A percentile compares a stretch with the other conserved stretches of the same genome.
These are phyloP conservation scores for Ganoderma leucocontextum DNA, from an alignment of 1,284 basidiomycete species.

Conservation along the genomic window DNA sequence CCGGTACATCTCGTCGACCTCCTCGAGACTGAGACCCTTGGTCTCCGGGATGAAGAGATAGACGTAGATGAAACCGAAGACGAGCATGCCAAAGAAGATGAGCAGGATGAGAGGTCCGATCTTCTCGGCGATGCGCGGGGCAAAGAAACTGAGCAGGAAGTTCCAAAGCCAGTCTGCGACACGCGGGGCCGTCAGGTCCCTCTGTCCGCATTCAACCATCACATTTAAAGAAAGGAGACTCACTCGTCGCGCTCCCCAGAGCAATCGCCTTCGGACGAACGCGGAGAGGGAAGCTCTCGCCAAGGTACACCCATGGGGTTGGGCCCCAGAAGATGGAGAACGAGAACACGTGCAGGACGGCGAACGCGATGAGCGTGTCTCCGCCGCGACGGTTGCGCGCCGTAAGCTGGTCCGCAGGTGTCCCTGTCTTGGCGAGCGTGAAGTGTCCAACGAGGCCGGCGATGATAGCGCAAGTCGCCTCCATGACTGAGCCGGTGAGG, in stretches of 20 bases:
- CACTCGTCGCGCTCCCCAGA: slow-evolving; percentile 67
- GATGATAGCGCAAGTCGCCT: slow-evolving; percentile 71
- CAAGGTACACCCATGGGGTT: slow-evolving; percentile 64
- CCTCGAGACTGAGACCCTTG: slow-evolving; percentile 77
- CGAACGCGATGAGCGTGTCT: slow-evolving; percentile 76
- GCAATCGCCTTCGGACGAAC: slow-evolving; percentile 81
- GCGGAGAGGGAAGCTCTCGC: slow-evolving; percentile 76
- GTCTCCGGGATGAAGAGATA: slow-evolving; percentile 82
- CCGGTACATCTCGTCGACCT: slow-evolving; percentile 81
- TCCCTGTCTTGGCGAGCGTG: slow-evolving; percentile 63
- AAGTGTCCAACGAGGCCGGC: slow-evolving; percentile 79
- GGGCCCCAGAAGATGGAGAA: slow-evolving; percentile 81
- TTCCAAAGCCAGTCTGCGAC: slow-evolving; percentile 72
- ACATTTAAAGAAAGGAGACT: slow-evolving; percentile 28
- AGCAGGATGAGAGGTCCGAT: slow-evolving; percentile 82
- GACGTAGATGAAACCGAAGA: slow-evolving; percentile 74
- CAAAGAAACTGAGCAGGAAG: slow-evolving; percentile 78
- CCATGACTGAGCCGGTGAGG: slow-evolving; percentile 69
- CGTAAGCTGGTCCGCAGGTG: slow-evolving; percentile 56
- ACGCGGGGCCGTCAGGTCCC: slow-evolving; percentile 16
- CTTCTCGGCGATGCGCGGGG: slow-evolving; percentile 67
- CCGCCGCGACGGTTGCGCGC: slow-evolving; percentile 65
- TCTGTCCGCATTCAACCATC: too few relatives aligned
- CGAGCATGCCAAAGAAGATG: slow-evolving; percentile 80
- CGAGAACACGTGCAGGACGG: slow-evolving; percentile 77